Base-by-base conservation (phyloP, 352 stramenopile species). In the Globisporangium canariense region DNA sequence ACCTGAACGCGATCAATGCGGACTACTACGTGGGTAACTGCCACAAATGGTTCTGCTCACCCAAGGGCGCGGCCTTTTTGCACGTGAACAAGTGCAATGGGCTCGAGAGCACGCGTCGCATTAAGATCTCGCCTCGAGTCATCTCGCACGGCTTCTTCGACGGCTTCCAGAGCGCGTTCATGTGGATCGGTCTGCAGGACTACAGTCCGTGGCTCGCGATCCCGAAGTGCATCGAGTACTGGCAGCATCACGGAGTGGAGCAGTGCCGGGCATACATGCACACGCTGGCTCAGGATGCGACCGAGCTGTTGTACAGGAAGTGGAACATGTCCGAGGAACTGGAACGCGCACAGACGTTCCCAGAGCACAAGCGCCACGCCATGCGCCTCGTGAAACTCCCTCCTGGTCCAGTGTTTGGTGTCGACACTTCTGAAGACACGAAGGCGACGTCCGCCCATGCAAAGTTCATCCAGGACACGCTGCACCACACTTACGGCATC, bases 21-120 rank as follows among this genome's bases (percentile, higher is more conserved):
- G 93, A 98, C 69, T 97, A 97, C 67, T 98, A 98, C 71, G 76
- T 94, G 2, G 86, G 86, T 34, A 98, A 98, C 75, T 96, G 88
- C 69, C 96, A 98, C 78, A 98, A 98, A 68, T 98, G 94, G 93
- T 91, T 98, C 41, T 94, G 88, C 30, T 90, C 91, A 16, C 83
- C 93, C 4, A 83, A 90, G 46, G 93, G 93, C 4, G 88, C 90
- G 0, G 96, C 86, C 0, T 88, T 98, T 65, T 64, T 98, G 46
- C 91, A 97, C 34, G 84, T 87, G 53, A 88, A 70, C 66, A 73
- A 70, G 58, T 77, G 56, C n/a, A 64, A 67, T 13, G 57, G 46
- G 2, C 20, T 88, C 16, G 32, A 68, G 2, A 41, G 57, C 49
- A 71, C 59, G 16, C 49, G 50, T 7, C 2, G 16, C 4, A 41